phyloP scores from a whole-genome alignment of 257 asterid genomes.

The Gentiana straminea region DNA sequence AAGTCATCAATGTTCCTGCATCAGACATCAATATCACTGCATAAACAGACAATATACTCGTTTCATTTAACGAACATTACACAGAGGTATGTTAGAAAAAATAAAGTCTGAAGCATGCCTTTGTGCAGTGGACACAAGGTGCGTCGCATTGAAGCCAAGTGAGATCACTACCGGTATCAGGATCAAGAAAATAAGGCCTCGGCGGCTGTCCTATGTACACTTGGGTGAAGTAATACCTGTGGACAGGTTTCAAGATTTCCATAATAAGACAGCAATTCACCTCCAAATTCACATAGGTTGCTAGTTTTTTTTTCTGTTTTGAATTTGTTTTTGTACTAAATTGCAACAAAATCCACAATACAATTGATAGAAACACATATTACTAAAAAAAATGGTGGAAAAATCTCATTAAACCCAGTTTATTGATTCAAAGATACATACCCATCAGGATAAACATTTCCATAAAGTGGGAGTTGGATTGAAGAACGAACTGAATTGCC shows the following conservation, averaged over 20 bases:
- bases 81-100: background rate
- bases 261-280: too few relatives aligned
- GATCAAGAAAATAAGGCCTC: conserved; percentile 91
- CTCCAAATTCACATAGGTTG: too few relatives aligned
- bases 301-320: too few relatives aligned
- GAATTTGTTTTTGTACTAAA: too few relatives aligned
- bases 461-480: conserved; percentile 58
- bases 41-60: too few relatives aligned
- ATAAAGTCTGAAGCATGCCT: conserved; percentile 23
- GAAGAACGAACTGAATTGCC: conserved; percentile 38
- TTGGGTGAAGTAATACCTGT: conserved; percentile 84
- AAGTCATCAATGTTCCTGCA: too few relatives aligned
- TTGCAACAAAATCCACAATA: too few relatives aligned
- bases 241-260: background rate
- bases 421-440: too few relatives aligned
- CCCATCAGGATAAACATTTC: conserved; percentile 94
- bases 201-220: conserved; percentile 78
- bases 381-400: too few relatives aligned
- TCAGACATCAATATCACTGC: too few relatives aligned
- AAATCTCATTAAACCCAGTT: too few relatives aligned
- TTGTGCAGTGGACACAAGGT: conserved; percentile 87
- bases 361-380: too few relatives aligned
- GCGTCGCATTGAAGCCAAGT: conserved; percentile 99
- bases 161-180: conserved; percentile 97
- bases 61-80: background rate